phyloP scores from a whole-genome alignment of 768 basidiomycete genomes.

The Clavaria fumosa region DNA sequence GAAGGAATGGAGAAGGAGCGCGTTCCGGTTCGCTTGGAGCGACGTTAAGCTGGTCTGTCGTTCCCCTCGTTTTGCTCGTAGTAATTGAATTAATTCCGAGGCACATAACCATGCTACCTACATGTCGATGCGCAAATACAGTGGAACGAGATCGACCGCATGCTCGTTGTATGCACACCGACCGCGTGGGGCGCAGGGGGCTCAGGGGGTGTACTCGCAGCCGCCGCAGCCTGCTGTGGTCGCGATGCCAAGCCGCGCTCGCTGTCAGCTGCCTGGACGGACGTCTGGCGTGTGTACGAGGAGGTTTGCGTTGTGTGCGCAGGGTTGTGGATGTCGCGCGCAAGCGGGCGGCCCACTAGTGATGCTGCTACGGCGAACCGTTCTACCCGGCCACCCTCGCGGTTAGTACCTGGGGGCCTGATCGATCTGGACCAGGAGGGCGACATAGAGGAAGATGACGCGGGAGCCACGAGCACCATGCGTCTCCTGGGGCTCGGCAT shows the following conservation, averaged over 20 bases:
- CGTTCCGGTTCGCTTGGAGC: slow-evolving; percentile 69
- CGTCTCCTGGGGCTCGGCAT: slow-evolving; percentile 56
- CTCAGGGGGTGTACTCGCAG: slow-evolving; percentile 13
- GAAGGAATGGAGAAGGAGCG: slow-evolving; percentile 24
- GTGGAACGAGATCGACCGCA: slow-evolving; percentile 70
- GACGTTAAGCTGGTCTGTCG: slow-evolving; percentile 64
- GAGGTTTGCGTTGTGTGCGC: slow-evolving; percentile 75
- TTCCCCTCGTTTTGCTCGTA: too few relatives aligned
- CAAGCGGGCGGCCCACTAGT: too few relatives aligned
- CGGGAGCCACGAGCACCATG: too few relatives aligned
- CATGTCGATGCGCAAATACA: slow-evolving; percentile 14
- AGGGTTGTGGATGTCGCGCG: slow-evolving; percentile 68
- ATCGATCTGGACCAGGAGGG: too few relatives aligned
- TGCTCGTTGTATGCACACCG: slow-evolving; percentile 45
- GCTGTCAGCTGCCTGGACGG: slow-evolving; percentile 46
- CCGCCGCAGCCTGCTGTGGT: slow-evolving; percentile 25
- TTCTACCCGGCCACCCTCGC: too few relatives aligned
- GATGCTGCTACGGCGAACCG: too few relatives aligned
- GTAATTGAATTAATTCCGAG: too few relatives aligned
- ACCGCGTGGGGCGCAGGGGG: too few relatives aligned
- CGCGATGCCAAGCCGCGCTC: slow-evolving; percentile 22
- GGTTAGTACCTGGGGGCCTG: too few relatives aligned
- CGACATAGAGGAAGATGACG: slow-evolving; percentile 41
- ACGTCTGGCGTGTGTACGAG: slow-evolving; percentile 72
- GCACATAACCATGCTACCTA: too few relatives aligned